Percentiles rank a stretch among this genome's conserved stretches.
Conservation (phyloP, 495 filamentous ascomycete genomes). For the Penicillium herquei region DNA sequence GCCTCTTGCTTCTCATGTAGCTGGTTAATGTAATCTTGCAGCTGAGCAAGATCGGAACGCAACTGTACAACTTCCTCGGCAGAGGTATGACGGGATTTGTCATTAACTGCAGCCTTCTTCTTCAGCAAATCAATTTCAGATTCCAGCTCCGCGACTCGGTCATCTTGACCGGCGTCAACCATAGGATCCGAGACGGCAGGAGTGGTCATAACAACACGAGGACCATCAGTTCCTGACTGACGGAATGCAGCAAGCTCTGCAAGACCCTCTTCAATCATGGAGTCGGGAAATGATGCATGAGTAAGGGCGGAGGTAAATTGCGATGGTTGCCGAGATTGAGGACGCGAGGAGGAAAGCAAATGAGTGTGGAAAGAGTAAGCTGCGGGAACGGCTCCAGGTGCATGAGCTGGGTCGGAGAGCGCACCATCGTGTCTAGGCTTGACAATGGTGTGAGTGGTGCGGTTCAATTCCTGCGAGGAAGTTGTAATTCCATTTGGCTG, state of each 20-base stretch:
- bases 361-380: slow-evolving; percentile 70
- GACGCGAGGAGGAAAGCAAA: slow-evolving; percentile 38
- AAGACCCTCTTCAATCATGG: slow-evolving; percentile 55
- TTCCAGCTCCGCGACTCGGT: slow-evolving; percentile 36
- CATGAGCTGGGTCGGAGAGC: slow-evolving; percentile 36
- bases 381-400: slow-evolving; percentile 55
- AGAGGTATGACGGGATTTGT: slow-evolving; percentile 36
- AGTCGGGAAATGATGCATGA: slow-evolving; percentile 51
- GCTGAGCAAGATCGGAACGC: slow-evolving; percentile 34
- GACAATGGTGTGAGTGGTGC: slow-evolving; percentile 59
- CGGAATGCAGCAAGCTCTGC: slow-evolving; percentile 47
- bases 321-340: slow-evolving; percentile 12
- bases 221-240: slow-evolving; percentile 17
- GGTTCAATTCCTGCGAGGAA: slow-evolving; percentile 31
- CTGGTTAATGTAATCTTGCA: slow-evolving; percentile 44
- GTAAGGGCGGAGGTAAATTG: slow-evolving; percentile 51
- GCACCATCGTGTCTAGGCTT: slow-evolving; percentile 64
- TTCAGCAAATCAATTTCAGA: slow-evolving; percentile 37
- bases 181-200: slow-evolving; percentile 10
- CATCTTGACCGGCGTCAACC: slow-evolving; percentile 24
- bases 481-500: slow-evolving; percentile 58
- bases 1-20: slow-evolving; percentile 41
- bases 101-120: slow-evolving; percentile 38
- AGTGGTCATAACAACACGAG: slow-evolving; percentile 12
- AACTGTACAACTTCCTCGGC: slow-evolving; percentile 40